Evolutionary conservation across 2,329 filamentous ascomycete genomes (phyloP), one percentile per base, ranked within the genome.

Genomic region (Nemania bipapillata): DNA sequence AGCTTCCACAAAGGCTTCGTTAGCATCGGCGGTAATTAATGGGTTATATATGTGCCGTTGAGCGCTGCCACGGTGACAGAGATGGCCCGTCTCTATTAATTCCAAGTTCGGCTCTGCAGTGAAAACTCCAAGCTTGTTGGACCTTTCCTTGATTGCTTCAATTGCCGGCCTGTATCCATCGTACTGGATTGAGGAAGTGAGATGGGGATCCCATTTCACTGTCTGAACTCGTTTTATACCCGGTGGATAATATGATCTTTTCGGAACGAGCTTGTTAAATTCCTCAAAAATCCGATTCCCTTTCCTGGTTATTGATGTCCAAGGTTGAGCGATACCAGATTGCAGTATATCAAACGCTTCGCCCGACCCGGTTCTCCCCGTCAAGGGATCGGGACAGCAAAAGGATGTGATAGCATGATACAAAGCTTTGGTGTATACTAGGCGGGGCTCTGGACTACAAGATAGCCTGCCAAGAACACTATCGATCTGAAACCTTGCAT

Each of bases 271-370:
- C 72, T 17, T 2, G 0, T 58, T 56, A 0, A 82, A 70, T 1
- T 24, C 49, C 1, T 61, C 9, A 0, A 82, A 63, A 12, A 75
- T 66, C 0, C 3, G 2, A 3, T 65, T 22, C 0, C 30, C n/a
- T 0, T 0, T 0, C 0, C 0, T 0, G 0, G 47, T 30, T 1
- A 84, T 52, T 0, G 81, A 78, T 0, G 64, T 73, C 85, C 85
- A 88, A 0, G 86, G 85, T 37, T 86, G 84, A 37, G 83, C 85
- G 1, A 78, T 77, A 0, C 84, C 86, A 0, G 86, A 87, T 3
- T 77, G 72, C 0, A 91, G 78, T 47, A 81, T 83, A 2, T 81
- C 75, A 0, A 89, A 71, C 0, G 87, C 84, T 75, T 91, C 89
- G 72, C 91, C 89, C 0, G 83, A 85, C 7, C 69, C 66, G 4